Evolutionary conservation across 495 filamentous ascomycete genomes (phyloP).

Genomic region (Aspergillus ellipticus): DNA sequence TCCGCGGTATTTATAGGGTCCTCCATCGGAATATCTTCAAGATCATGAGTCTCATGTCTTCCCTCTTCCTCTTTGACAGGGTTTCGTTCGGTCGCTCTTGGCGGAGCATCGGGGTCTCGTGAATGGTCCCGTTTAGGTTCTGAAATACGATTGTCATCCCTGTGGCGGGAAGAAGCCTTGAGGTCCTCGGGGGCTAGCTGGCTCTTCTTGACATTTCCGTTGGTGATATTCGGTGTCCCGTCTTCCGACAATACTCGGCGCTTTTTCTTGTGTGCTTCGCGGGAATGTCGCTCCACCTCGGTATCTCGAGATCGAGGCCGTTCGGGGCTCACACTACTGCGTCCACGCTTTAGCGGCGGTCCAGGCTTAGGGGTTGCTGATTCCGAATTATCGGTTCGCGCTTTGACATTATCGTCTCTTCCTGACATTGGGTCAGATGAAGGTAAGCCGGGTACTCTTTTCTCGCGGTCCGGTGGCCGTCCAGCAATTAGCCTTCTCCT

Average conservation of each 20-base stretch:
- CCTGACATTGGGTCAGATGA: conserved; percentile 43
- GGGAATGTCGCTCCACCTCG: conserved; percentile 33
- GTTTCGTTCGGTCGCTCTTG: conserved; percentile 15
- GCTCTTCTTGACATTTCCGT: conserved; percentile 31
- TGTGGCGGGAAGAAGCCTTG: conserved; percentile 25
- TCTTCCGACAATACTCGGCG: conserved; percentile 45
- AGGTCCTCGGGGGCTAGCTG: conserved; percentile 20
- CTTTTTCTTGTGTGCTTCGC: conserved; percentile 46
- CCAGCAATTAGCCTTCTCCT: conserved; percentile 43
- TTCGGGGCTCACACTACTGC: conserved; percentile 65
- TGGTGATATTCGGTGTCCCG: conserved; percentile 28
- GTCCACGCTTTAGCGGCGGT: conserved; percentile 54
- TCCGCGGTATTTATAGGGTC: conserved; percentile 28
- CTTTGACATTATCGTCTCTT: conserved; percentile 32
- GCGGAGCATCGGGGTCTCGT: conserved; percentile 18
- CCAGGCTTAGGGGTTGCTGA: conserved; percentile 18
- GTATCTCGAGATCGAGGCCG: conserved; percentile 51
- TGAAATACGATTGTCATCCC: conserved; percentile 18
- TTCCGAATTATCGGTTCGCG: conserved; percentile 33
- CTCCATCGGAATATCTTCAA: conserved; percentile 32
- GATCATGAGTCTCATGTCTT: conserved; percentile 22
- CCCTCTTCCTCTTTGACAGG: conserved; percentile 30
- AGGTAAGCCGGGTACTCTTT: conserved; percentile 33
- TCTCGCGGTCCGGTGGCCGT: conserved; percentile 40
- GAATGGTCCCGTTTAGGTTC: conserved; percentile 15